A percentile compares a stretch with the other conserved stretches of the same genome.
Evolutionary conservation across 495 filamentous ascomycete genomes (phyloP).

Genomic region (Penicillium ochrochloron): DNA sequence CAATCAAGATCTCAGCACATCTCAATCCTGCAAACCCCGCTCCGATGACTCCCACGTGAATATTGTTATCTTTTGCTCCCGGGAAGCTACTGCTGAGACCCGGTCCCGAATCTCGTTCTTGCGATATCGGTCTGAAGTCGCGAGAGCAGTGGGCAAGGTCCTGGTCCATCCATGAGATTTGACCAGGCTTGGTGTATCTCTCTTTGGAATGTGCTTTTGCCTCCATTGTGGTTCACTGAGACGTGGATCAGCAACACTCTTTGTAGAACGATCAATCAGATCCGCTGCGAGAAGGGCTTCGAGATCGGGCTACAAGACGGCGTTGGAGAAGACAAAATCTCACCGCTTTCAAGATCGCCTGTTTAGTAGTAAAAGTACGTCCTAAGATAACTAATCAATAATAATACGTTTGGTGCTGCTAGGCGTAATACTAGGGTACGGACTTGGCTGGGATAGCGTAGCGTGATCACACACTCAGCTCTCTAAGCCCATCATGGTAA

Average conservation of each 20-base stretch:
- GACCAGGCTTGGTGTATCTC: not conserved
- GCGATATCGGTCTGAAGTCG: not conserved
- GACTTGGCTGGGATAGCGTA: too few relatives aligned
- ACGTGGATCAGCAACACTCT: too few relatives aligned
- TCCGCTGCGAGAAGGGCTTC: not conserved
- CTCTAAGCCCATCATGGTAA: too few relatives aligned
- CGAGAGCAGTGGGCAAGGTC: not conserved
- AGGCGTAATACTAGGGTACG: too few relatives aligned
- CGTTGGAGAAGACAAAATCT: not conserved
- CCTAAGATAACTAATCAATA: too few relatives aligned
- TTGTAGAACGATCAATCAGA: not conserved
- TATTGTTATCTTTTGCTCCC: not conserved
- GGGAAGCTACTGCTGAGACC: not conserved
- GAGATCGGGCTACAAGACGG: not conserved
- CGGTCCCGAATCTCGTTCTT: not conserved
- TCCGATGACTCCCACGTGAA: not conserved
- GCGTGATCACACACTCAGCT: too few relatives aligned
- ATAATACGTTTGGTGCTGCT: not conserved
- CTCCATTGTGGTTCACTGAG: not conserved
- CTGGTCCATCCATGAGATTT: not conserved
- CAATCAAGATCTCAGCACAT: not conserved
- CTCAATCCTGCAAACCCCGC: not conserved
- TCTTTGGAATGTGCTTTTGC: not conserved
- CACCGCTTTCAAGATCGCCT: not conserved
- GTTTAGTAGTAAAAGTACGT: too few relatives aligned